Evolutionary conservation across 805 yeast genomes (phyloP).

Genomic region (Kodamaea nitidulidarum): DNA sequence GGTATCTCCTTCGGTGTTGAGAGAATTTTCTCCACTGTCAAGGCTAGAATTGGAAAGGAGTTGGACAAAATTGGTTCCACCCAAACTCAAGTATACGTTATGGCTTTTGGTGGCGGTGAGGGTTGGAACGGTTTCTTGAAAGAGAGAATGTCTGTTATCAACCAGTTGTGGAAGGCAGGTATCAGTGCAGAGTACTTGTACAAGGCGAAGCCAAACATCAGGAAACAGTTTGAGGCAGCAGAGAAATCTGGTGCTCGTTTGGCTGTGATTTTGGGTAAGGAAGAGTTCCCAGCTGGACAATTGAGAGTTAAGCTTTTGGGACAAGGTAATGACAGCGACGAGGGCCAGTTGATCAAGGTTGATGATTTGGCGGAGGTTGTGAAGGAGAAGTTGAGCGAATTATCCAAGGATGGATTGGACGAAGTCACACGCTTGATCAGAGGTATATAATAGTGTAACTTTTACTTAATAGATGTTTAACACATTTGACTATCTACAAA

Average conservation of each 20-base stretch:
- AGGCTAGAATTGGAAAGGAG: conserved; percentile 60
- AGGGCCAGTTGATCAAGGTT: conserved; percentile 74
- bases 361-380: conserved; percentile 55
- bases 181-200: conserved; percentile 88
- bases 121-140: conserved; percentile 90
- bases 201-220: conserved; percentile 89
- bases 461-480: not conserved
- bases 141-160: conserved; percentile 87
- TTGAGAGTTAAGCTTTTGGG: conserved; percentile 86
- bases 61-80: conserved; percentile 70
- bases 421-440: conserved; percentile 61
- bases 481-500: not conserved
- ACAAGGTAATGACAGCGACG: conserved; percentile 78
- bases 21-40: conserved; percentile 84
- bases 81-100: conserved; percentile 87
- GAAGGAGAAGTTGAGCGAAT: conserved; percentile 29
- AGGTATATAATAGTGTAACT: conserved; percentile 41
- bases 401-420: conserved; percentile 53
- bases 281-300: conserved; percentile 78
- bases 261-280: conserved; percentile 93
- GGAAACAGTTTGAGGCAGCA: conserved; percentile 97
- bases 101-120: conserved; percentile 99
- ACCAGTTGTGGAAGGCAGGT: conserved; percentile 81
- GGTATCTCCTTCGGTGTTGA: conserved; percentile 98
- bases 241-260: conserved; percentile 88